Evolutionary conservation across 140 eudicot genomes (phyloP), one percentile per base, ranked within the genome.

Genomic region (Senecio squalidus): DNA sequence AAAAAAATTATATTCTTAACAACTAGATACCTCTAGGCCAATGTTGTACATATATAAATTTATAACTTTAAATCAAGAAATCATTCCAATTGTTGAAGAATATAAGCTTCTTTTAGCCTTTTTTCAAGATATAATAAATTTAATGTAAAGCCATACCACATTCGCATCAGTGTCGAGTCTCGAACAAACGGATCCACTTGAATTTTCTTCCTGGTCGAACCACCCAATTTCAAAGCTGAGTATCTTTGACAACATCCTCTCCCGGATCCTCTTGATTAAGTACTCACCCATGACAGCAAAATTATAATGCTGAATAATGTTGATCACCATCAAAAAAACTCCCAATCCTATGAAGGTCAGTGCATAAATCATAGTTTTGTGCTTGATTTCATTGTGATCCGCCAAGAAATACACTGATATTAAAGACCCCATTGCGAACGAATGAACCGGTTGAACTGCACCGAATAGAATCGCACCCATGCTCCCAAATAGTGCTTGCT

Each of bases 171-270:
- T 78, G 15, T 79, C 64, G 14, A 78, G 79, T 23, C 80, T 57
- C 15, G 84, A 68, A 56, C 84, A 78, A 13, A 73, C 46, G 52
- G 80, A 70, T 21, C 76, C 79, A 2, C 67, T 73, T 16, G 80
- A 24, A 78, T 78, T 78, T 57, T 64, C 76, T 50, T 78, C 83
- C 14, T 47, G 78, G 52, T 82, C 90, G 30, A 82, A 56, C 62
- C 62, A 56, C 28, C 62, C 62, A 34, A 56, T 56, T 56, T 56
- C 62, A 56, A 56, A 56, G 48, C 47, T 56, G 47, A 56, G 62
- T 56, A 56, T 56, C 47, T 56, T 56, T 21, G 62, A 33, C 48
- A 56, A 22, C 20, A 56, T 56, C 48, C 10, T 56, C 21, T 56
- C 62, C 14, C 62, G 62, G 2, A 56, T 30, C 62, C 47, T 56